phyloP scores from a whole-genome alignment of 306 rosid genomes.

The Gleditsia sinensis region DNA sequence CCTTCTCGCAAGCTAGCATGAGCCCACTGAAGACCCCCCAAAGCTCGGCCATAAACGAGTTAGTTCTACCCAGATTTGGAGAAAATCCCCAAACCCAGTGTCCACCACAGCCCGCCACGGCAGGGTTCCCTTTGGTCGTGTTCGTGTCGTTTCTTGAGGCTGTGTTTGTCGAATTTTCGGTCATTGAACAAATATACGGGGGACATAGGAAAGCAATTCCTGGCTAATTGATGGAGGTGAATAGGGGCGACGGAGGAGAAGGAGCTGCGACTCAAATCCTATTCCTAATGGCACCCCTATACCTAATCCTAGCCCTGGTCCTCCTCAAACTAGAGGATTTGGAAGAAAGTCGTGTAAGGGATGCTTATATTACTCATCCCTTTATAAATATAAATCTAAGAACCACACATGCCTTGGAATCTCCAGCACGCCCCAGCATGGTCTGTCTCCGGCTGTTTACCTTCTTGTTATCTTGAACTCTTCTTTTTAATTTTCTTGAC shows the following conservation, averaged over 20 bases:
- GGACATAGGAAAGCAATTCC: neutral
- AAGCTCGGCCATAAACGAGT: too few species aligned
- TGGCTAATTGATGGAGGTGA: constrained; percentile 14
- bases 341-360: constrained; percentile 80
- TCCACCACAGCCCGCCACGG: too few species aligned
- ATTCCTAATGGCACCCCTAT: constrained; percentile 27
- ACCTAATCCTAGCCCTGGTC: constrained; percentile 34
- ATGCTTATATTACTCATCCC: constrained; percentile 66
- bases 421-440: constrained; percentile 61
- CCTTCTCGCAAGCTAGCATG: too few species aligned
- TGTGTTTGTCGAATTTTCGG: too few species aligned
- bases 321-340: constrained; percentile 32
- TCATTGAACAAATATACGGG: too few species aligned
- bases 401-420: constrained; percentile 74
- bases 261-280: constrained; percentile 33
- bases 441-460: constrained; percentile 32
- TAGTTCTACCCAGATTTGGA: too few species aligned
- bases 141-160: too few species aligned
- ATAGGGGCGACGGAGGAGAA: constrained; percentile 38
- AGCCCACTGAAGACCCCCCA: too few species aligned
- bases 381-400: constrained; percentile 66
- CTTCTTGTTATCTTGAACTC: too few species aligned
- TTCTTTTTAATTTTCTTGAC: too few species aligned
- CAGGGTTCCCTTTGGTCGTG: too few species aligned
- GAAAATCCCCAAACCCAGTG: too few species aligned